These are phyloP conservation scores for Dactylonectria macrodidyma DNA, from an alignment of 2,329 filamentous ascomycete genomes.

Conservation along the genomic window DNA sequence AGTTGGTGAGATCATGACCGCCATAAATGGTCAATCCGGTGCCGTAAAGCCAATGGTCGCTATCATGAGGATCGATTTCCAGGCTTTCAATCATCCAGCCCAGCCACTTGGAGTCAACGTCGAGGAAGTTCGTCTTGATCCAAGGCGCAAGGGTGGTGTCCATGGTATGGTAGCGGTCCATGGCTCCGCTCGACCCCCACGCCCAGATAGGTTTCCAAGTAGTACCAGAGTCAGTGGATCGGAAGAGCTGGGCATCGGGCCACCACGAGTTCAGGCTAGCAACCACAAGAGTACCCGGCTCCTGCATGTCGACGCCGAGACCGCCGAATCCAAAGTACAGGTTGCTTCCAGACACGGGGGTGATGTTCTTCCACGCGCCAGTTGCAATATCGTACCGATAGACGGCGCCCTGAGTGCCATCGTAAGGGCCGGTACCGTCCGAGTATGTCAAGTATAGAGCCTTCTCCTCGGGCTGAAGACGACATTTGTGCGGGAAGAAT, in stretches of 20 bases:
- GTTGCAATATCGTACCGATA: conserved; percentile 67
- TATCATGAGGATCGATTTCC: conserved; percentile 71
- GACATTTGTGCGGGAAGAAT: conserved; percentile 69
- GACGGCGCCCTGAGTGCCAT: conserved; percentile 67
- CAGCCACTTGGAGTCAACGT: conserved; percentile 63
- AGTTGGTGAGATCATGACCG: conserved; percentile 68
- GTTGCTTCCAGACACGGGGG: conserved; percentile 55
- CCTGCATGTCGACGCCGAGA: conserved; percentile 66
- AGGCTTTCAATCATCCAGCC: conserved; percentile 75
- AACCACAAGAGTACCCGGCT: conserved; percentile 70
- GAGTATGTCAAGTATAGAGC: conserved; percentile 69
- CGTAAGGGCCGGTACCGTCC: conserved; percentile 70
- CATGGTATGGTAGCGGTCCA: conserved; percentile 63
- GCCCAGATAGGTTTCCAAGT: conserved; percentile 70
- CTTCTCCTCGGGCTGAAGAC: conserved; percentile 65
- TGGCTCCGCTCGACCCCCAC: conserved; percentile 58
- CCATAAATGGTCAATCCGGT: conserved; percentile 70
- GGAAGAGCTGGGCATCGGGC: conserved; percentile 70
- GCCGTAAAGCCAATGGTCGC: conserved; percentile 73
- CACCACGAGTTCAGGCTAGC: conserved; percentile 72
- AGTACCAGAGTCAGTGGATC: conserved; percentile 68
- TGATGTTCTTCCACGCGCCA: conserved; percentile 69
- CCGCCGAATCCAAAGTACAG: conserved; percentile 71
- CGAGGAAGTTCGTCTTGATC: conserved; percentile 65
- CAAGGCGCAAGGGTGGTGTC: conserved; percentile 66